phyloP scores from a whole-genome alignment of 176 grass and related monocot genomes.

The Otatea glauca region DNA sequence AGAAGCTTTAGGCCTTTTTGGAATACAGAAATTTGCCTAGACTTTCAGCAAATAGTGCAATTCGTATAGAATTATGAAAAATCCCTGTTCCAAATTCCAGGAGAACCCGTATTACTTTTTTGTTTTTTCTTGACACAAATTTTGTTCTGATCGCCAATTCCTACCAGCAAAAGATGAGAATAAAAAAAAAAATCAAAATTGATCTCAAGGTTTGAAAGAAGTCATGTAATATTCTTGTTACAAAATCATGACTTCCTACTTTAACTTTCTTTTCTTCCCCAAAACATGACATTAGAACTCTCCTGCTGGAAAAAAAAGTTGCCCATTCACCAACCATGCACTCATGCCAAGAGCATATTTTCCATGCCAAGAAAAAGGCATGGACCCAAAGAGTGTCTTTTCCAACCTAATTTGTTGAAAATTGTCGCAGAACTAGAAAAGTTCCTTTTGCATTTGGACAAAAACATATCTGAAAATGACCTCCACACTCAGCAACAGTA shows the following conservation, averaged over 20 bases:
- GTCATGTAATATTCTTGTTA: background rate
- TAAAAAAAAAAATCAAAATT: conserved; percentile 3
- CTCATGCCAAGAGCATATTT: conserved; percentile 64
- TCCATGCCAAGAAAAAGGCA: conserved; percentile 44
- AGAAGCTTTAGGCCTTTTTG: background rate
- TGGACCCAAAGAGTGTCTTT: conserved; percentile 47
- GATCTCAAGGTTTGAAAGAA: background rate
- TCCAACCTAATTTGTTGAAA: conserved; percentile 53
- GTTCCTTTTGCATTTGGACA: conserved; percentile 41
- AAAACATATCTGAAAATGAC: conserved; percentile 46
- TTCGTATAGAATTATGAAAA: background rate
- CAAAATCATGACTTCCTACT: conserved; percentile 20
- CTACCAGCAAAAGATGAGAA: background rate
- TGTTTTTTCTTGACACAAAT: background rate
- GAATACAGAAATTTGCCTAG: background rate
- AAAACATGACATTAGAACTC: conserved; percentile 44
- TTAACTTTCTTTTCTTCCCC: conserved; percentile 12
- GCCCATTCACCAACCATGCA: conserved; percentile 52
- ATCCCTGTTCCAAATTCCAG: background rate
- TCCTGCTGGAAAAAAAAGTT: conserved; percentile 31
- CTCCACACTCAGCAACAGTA: conserved; percentile 26
- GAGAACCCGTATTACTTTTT: background rate
- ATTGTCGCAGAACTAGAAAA: conserved; percentile 35
- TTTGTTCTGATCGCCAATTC: background rate
- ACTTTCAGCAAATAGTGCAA: background rate